phyloP scores from a whole-genome alignment of 140 eudicot species.

The Erigeron philadelphicus region DNA sequence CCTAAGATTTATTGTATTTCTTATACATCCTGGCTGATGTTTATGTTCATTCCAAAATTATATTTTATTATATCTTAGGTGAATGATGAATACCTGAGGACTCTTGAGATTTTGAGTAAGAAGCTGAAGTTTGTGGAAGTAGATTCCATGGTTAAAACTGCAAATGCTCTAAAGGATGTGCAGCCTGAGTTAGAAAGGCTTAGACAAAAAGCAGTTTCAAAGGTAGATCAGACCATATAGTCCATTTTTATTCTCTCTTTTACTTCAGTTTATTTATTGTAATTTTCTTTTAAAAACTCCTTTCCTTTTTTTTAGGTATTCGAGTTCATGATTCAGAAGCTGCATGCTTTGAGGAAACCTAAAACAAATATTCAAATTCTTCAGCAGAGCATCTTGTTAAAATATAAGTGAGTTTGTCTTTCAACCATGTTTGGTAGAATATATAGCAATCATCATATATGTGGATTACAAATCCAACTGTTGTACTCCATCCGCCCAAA shows the following conservation, averaged over 20 bases:
- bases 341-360: slow-evolving; percentile 92
- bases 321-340: slow-evolving; percentile 93
- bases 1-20: background rate
- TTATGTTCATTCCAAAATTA: background rate
- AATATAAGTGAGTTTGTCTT: slow-evolving; percentile 72
- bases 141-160: slow-evolving; percentile 79
- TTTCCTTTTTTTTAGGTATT: slow-evolving; percentile 51
- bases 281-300: background rate
- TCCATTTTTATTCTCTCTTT: slow-evolving; percentile 1
- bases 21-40: background rate
- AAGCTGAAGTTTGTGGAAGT: slow-evolving; percentile 84
- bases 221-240: slow-evolving; percentile 35
- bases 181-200: slow-evolving; percentile 94
- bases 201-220: slow-evolving; percentile 90
- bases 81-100: slow-evolving; percentile 85
- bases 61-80: slow-evolving; percentile 41
- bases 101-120: slow-evolving; percentile 82
- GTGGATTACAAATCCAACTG: background rate
- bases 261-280: background rate
- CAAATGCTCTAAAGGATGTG: slow-evolving; percentile 89
- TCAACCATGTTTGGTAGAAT: slow-evolving; percentile 8
- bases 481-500: background rate
- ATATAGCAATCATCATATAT: slow-evolving; percentile 5
- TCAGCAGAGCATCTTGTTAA: slow-evolving; percentile 89
- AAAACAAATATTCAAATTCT: slow-evolving; percentile 97